Evolutionary conservation across 192 early-diverging fungal genomes (phyloP), one percentile per base, ranked within the genome.

Genomic region (Lunasporangiospora selenospora): DNA sequence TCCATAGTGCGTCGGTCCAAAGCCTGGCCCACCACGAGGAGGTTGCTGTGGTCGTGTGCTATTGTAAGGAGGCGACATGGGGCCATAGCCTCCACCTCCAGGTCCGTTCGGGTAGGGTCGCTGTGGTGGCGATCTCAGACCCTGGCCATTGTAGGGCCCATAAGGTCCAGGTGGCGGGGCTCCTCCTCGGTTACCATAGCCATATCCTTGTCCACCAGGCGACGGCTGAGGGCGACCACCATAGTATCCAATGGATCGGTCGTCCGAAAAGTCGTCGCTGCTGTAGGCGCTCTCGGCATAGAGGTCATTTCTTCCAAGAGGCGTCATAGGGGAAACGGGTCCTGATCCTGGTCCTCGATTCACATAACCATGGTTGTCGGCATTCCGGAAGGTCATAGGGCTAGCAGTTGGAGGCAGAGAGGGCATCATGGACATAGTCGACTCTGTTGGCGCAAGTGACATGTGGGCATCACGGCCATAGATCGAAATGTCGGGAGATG

Each of bases 211-310:
- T n/a, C n/a, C n/a, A n/a, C n/a, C n/a, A n/a, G n/a, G n/a, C n/a
- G n/a, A n/a, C n/a, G n/a, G n/a, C n/a, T n/a, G n/a, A n/a, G n/a
- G n/a, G n/a, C n/a, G n/a, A n/a, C n/a, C n/a, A n/a, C n/a, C n/a
- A 23, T 58, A 58, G 3, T 32, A 32, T 6, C 42, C 48, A 32
- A 53, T 19, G 6, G 69, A 58, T 15, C 69, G 60, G 33, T 63
- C 42, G 43, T 73, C 67, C 11, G 21, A 38, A 38, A 43, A 61
- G 2, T 58, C 65, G 5, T 58, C 60, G 29, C 60, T n/a, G n/a
- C n/a, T 63, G 30, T 31, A 73, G 4, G 69, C 69, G 41, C 69
- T 63, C 39, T 53, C 69, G 8, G 69, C 69, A 42, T 73, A 73
- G 1, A 61, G 69, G 34, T 73, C 69, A 1, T 51, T 50, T 6